Evolutionary conservation across 1,284 basidiomycete species (phyloP).

Genomic region (Takashimella koratensis): DNA sequence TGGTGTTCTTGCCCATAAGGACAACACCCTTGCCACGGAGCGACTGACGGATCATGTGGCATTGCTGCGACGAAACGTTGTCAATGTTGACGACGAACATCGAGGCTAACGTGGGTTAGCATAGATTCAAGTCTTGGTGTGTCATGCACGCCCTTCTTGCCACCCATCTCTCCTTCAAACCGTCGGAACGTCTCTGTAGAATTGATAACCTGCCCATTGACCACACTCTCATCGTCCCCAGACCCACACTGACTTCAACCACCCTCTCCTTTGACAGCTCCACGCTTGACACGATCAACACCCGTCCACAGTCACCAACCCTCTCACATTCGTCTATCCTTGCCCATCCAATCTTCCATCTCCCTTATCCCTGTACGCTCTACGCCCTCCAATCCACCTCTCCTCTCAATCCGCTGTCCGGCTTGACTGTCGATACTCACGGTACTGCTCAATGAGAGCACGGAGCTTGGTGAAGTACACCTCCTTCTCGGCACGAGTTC

Average conservation of each 20-base stretch:
- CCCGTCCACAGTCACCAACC: too few species aligned
- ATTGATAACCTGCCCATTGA: too few species aligned
- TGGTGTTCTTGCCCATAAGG: conserved; percentile 99
- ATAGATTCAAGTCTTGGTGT: not conserved
- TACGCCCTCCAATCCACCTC: not conserved
- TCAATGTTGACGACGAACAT: conserved; percentile 99
- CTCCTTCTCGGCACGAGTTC: conserved; percentile 83
- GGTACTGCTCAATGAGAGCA: conserved; percentile 85
- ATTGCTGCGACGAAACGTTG: conserved; percentile 99
- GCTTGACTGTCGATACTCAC: conserved; percentile 55
- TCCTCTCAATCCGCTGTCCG: not conserved
- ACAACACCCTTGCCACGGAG: conserved; percentile 96
- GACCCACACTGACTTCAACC: too few species aligned
- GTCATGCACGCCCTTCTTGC: too few species aligned
- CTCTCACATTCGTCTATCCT: too few species aligned
- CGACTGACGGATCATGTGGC: conserved; percentile 74
- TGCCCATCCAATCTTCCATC: not conserved
- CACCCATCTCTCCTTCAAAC: too few species aligned
- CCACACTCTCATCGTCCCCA: too few species aligned
- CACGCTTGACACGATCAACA: too few species aligned
- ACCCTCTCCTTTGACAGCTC: too few species aligned
- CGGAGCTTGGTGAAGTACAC: conserved; percentile 92
- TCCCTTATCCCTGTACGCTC: not conserved
- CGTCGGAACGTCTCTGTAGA: too few species aligned
- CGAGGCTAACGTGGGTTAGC: conserved; percentile 60